Conservation (phyloP, 2,329 filamentous ascomycete genomes). For the Trichoderma sp. region DNA sequence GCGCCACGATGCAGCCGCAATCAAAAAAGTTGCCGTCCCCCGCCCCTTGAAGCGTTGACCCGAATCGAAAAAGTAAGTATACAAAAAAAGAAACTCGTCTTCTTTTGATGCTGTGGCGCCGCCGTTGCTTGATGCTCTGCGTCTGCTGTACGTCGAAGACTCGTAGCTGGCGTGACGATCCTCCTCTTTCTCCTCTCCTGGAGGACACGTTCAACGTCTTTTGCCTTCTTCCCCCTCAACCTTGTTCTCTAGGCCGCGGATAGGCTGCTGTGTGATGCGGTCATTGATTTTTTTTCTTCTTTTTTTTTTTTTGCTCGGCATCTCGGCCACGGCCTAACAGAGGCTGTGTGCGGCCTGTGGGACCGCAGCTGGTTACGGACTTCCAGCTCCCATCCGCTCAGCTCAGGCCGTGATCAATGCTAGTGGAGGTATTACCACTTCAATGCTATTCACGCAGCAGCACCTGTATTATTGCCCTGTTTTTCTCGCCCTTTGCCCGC, state of each 20-base stretch:
- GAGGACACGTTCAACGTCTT: background rate
- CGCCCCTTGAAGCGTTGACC: background rate
- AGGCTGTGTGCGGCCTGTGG: slow-evolving; percentile 14
- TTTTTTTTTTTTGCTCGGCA: slow-evolving; percentile 4
- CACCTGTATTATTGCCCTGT: background rate
- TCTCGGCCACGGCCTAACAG: slow-evolving; percentile 8
- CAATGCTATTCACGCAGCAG: background rate
- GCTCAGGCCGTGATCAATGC: background rate
- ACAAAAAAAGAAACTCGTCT: background rate
- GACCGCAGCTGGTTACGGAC: background rate
- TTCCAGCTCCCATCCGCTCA: background rate
- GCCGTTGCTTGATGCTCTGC: background rate
- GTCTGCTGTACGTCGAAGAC: background rate
- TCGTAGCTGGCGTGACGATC: background rate
- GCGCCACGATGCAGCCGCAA: slow-evolving; percentile 12
- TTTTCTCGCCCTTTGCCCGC: background rate
- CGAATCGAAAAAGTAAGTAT: background rate
- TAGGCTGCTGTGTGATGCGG: slow-evolving; percentile 6
- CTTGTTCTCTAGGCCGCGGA: background rate
- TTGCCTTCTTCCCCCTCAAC: background rate
- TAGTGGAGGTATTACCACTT: background rate
- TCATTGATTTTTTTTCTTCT: slow-evolving; percentile 12
- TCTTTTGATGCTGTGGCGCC: background rate
- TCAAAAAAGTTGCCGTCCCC: background rate
- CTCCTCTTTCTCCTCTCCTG: background rate